Evolutionary conservation across 768 basidiomycete species (phyloP).

Genomic region (Grammothele lineata): DNA sequence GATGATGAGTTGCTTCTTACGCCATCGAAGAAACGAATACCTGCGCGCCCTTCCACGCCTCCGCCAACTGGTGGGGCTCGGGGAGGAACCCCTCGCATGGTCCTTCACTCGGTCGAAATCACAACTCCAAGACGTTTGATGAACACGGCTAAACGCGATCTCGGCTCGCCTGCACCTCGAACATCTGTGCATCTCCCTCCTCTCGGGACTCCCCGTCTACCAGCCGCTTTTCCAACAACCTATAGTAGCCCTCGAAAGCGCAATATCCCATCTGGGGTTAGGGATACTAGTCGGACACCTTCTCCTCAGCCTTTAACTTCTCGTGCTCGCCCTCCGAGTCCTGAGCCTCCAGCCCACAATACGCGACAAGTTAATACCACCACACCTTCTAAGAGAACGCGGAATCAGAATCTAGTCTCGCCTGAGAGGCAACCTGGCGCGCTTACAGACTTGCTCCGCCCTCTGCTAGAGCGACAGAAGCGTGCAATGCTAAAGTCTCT

Average conservation of each 20-base stretch:
- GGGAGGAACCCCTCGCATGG: slow-evolving; percentile 12
- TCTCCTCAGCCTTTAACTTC: too few species aligned
- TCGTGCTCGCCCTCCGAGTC: too few species aligned
- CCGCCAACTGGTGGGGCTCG: not conserved
- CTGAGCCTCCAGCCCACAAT: too few species aligned
- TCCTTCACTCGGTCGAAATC: slow-evolving; percentile 26
- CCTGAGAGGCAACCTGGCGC: too few species aligned
- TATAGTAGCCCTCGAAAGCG: not conserved
- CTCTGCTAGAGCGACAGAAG: slow-evolving; percentile 55
- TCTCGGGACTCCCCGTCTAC: slow-evolving; percentile 7
- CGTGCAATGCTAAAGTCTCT: slow-evolving; percentile 48
- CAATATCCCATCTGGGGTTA: too few species aligned
- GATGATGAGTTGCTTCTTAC: slow-evolving; percentile 10
- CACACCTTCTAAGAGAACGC: not conserved
- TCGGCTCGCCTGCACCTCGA: slow-evolving; percentile 6
- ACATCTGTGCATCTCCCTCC: slow-evolving; percentile 2
- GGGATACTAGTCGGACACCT: too few species aligned
- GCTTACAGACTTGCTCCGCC: slow-evolving; percentile 39
- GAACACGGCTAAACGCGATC: slow-evolving; percentile 3
- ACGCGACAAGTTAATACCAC: slow-evolving; percentile 1
- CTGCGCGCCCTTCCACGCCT: slow-evolving; percentile 7
- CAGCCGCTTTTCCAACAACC: slow-evolving; percentile 5
- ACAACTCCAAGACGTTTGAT: slow-evolving; percentile 16
- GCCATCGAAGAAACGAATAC: slow-evolving; percentile 4
- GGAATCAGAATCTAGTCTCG: too few species aligned